Conservation (phyloP, 805 yeast genomes). For the Cyberlindnera saturnus region DNA sequence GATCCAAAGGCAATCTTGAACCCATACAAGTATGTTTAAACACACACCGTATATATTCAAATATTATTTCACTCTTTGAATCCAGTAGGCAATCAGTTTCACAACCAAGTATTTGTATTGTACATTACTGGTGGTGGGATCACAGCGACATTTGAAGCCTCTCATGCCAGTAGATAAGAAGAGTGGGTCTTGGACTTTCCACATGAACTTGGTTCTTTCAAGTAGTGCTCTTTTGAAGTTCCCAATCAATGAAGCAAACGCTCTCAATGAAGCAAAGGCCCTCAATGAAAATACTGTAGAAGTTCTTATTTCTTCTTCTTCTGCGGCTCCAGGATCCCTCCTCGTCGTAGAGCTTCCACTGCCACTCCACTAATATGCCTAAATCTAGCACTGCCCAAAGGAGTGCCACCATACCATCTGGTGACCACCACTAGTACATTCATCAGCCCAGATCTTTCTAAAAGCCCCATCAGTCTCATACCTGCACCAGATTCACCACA, state of each 20-base stretch:
- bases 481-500: conserved; percentile 79
- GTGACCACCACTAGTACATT: conserved; percentile 64
- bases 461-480: conserved; percentile 43
- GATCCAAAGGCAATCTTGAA: conserved; percentile 92
- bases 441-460: conserved; percentile 41
- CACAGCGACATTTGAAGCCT: too few species aligned
- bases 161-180: too few species aligned
- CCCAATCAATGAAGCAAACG: too few species aligned
- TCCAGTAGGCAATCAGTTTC: background rate
- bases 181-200: too few species aligned
- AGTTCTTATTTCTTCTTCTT: conserved; percentile 1
- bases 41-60: background rate
- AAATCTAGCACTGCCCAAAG: conserved; percentile 67
- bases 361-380: conserved; percentile 58
- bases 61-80: background rate
- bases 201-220: too few species aligned
- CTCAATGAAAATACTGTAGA: too few species aligned
- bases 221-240: too few species aligned
- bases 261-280: too few species aligned
- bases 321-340: conserved; percentile 22
- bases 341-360: conserved; percentile 40
- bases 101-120: background rate
- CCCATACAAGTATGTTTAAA: conserved; percentile 83
- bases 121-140: too few species aligned
- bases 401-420: conserved; percentile 79